Percentiles rank a stretch among this genome's conserved stretches.
Conservation (phyloP, 208 protist species). For the Acanthamoeba royreba region DNA sequence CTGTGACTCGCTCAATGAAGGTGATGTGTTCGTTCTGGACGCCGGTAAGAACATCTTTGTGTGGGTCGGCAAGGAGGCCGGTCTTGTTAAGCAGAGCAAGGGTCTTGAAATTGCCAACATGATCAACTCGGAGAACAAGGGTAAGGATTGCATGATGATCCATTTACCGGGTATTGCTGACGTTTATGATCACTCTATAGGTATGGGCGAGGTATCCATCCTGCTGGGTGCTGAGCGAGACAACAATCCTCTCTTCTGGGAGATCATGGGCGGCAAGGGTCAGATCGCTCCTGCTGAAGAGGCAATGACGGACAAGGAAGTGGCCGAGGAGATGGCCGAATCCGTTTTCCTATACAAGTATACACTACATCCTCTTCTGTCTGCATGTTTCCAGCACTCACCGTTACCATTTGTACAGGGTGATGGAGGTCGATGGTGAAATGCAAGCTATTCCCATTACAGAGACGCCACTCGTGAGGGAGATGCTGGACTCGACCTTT, state of each 20-base stretch:
- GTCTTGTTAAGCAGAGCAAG: slow-evolving; percentile 64
- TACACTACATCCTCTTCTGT: neutral
- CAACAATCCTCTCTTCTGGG: neutral
- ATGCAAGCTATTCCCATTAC: slow-evolving; percentile 10
- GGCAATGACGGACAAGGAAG: slow-evolving; percentile 47
- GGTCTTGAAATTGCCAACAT: slow-evolving; percentile 42
- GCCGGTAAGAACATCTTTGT: slow-evolving; percentile 57
- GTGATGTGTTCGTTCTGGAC: slow-evolving; percentile 83
- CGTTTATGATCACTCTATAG: neutral
- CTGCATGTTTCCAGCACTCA: neutral
- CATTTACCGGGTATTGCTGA: neutral
- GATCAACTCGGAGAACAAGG: slow-evolving; percentile 60
- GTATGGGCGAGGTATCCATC: neutral
- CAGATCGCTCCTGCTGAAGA: slow-evolving; percentile 51
- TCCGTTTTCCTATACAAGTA: slow-evolving; percentile 49
- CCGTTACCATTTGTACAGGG: neutral
- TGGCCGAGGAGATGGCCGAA: slow-evolving; percentile 15
- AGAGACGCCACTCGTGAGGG: neutral
- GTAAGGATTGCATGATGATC: neutral
- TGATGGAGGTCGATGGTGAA: slow-evolving; percentile 31
- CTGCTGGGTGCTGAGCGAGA: slow-evolving; percentile 52
- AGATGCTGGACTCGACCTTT: slow-evolving; percentile 37
- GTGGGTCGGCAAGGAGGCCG: slow-evolving; percentile 66
- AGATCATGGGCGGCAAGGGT: slow-evolving; percentile 36
- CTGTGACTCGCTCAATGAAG: slow-evolving; percentile 53